Evolutionary conservation across 2,329 filamentous ascomycete genomes (phyloP).

Genomic region (Colletotrichum truncatum): DNA sequence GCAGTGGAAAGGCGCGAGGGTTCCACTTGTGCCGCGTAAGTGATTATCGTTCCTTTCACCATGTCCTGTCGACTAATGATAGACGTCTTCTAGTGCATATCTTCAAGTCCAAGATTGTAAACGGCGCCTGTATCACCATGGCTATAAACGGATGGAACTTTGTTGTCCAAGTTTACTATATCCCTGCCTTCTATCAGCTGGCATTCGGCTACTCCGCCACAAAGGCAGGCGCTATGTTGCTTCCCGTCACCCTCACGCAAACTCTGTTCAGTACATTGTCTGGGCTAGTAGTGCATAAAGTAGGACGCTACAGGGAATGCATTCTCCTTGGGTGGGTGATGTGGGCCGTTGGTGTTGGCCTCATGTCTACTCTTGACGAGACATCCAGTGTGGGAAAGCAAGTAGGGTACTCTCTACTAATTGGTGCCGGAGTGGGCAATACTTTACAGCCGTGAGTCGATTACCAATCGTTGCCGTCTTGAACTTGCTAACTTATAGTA

Average conservation of each 20-base stretch:
- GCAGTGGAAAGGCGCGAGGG: slow-evolving; percentile 58
- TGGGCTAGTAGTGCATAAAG: slow-evolving; percentile 61
- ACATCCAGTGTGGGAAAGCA: slow-evolving; percentile 59
- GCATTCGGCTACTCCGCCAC: slow-evolving; percentile 53
- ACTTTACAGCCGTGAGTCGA: slow-evolving; percentile 57
- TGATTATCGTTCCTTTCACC: not conserved
- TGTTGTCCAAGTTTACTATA: slow-evolving; percentile 62
- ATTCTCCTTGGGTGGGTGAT: slow-evolving; percentile 62
- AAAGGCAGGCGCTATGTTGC: slow-evolving; percentile 50
- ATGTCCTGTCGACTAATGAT: slow-evolving; percentile 28
- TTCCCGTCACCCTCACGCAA: slow-evolving; percentile 53
- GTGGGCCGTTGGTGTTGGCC: slow-evolving; percentile 61
- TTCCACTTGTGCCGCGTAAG: slow-evolving; percentile 57
- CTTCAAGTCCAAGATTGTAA: slow-evolving; percentile 61
- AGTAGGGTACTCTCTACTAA: slow-evolving; percentile 62
- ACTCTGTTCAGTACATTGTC: slow-evolving; percentile 58
- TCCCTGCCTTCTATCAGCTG: slow-evolving; percentile 56
- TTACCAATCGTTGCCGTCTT: not conserved
- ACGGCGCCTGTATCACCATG: slow-evolving; percentile 64
- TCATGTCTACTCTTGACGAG: slow-evolving; percentile 61
- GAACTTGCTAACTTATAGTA: slow-evolving; percentile 1
- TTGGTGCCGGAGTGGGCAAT: slow-evolving; percentile 60
- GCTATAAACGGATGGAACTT: slow-evolving; percentile 69
- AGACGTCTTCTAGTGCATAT: slow-evolving; percentile 53
- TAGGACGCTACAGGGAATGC: slow-evolving; percentile 61